Evolutionary conservation across 2,329 filamentous ascomycete species (phyloP).

Genomic region (Xylariaceae sp.): DNA sequence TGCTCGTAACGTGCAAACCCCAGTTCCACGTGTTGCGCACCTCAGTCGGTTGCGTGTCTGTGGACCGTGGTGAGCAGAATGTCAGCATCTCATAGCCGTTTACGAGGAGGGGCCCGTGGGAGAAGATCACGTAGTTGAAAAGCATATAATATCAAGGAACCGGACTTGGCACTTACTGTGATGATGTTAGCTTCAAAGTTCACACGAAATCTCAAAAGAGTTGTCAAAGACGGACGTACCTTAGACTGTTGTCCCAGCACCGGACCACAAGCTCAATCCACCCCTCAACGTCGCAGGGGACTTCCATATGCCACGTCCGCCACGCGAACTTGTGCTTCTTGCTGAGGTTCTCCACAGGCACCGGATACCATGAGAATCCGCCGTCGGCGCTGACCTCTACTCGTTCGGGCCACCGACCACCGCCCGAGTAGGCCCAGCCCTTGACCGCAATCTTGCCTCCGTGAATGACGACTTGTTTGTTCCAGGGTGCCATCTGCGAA

Average conservation of each 20-base stretch:
- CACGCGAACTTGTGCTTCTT: conserved; percentile 59
- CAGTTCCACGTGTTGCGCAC: conserved; percentile 57
- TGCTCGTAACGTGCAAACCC: conserved; percentile 60
- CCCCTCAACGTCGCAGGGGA: conserved; percentile 58
- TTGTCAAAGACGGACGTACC: conserved; percentile 6
- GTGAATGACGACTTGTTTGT: conserved; percentile 57
- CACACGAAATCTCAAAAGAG: too few relatives aligned
- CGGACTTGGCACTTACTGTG: conserved; percentile 4
- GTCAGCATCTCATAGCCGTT: background rate
- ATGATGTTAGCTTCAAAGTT: background rate
- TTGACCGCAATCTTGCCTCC: conserved; percentile 51
- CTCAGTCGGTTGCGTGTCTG: conserved; percentile 53
- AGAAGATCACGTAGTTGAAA: background rate
- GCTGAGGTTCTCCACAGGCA: conserved; percentile 54
- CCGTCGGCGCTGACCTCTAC: conserved; percentile 61
- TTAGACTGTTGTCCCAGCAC: conserved; percentile 54
- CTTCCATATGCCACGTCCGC: conserved; percentile 57
- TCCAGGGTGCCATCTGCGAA: conserved; percentile 54
- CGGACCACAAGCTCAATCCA: conserved; percentile 55
- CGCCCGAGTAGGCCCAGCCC: conserved; percentile 55
- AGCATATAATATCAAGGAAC: background rate
- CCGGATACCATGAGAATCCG: conserved; percentile 58
- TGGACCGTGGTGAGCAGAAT: too few relatives aligned
- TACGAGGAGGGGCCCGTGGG: too few relatives aligned
- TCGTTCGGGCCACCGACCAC: conserved; percentile 54